Base-by-base conservation (phyloP, 495 filamentous ascomycete genomes). In the Sordaria brevicollis region DNA sequence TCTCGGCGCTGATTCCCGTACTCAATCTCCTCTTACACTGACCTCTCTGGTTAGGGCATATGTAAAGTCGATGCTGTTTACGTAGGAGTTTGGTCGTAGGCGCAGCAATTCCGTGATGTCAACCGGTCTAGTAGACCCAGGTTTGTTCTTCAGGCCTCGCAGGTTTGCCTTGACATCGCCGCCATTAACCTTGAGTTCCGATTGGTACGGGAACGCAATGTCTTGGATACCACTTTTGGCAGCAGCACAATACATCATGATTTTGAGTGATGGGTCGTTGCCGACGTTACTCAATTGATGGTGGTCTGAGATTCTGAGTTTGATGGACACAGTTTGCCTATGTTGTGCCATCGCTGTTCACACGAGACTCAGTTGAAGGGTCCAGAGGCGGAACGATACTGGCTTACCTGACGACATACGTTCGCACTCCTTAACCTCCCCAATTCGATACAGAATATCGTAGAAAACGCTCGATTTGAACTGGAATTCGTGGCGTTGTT, bases 31-130 rank as follows among this genome's bases (percentile, higher is more conserved):
- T 43, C 41, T 54, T 37, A 19, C 43, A 74, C 84, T 70, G 80
- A 89, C 93, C 88, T 96, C 96, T 71, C 86, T 84, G 2, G 95
- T 99, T 67, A 97, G 83, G 25, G 95, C 95, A 81, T 97, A 99
- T 35, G 93, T 97, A 77, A 99, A 87, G 10, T 89, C 85, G 68
- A 99, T 81, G 36, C 83, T 86, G 76, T 99, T 98, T 8, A 81
- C 78, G 75, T 94, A 96, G 36, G 84, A 83, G 15, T 87, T 69
- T 3, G 80, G 81, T 67, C 86, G 89, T 38, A 90, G 87, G 25
- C 92, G 91, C 25, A 96, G 80, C 71, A 87, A 85, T 70, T 83
- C 82, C 15, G 95, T 98, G 54, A 99, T 90, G 79, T 99, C 95
- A 19, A 91, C 93, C 7, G 95, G 95, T 67, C 91, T 87, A 35